Percentiles rank a stretch among this genome's conserved stretches.
Conservation (phyloP, 2,329 filamentous ascomycete genomes). For the Tolypocladium paradoxum region DNA sequence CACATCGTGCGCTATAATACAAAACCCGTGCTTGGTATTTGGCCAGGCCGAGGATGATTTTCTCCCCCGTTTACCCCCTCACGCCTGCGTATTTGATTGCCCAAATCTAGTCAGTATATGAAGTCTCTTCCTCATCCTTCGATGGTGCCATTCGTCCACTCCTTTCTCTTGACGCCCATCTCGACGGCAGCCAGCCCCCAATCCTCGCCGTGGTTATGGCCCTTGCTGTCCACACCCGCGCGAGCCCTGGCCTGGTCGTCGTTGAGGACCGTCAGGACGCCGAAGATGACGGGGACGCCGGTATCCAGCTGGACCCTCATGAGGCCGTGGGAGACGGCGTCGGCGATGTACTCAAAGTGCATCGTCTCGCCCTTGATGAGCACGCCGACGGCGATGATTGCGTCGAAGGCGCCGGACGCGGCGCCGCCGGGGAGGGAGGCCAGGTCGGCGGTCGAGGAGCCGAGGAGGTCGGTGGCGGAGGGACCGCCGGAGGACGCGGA, state of each 20-base stretch:
- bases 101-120: background rate
- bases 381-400: slow-evolving; percentile 88
- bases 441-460: slow-evolving; percentile 57
- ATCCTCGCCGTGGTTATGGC: slow-evolving; percentile 93
- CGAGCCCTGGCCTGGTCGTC: slow-evolving; percentile 81
- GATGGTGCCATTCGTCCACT: slow-evolving; percentile 65
- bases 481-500: slow-evolving; percentile 51
- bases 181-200: slow-evolving; percentile 95
- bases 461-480: slow-evolving; percentile 68
- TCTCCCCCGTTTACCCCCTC: background rate
- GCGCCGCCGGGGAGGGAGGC: slow-evolving; percentile 31
- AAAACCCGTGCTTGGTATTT: background rate
- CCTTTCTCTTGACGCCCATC: slow-evolving; percentile 76
- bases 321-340: slow-evolving; percentile 78
- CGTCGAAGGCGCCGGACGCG: slow-evolving; percentile 66
- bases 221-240: slow-evolving; percentile 56
- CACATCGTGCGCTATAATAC: too few species aligned
- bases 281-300: slow-evolving; percentile 83
- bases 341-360: slow-evolving; percentile 98
- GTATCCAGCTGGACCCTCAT: slow-evolving; percentile 92
- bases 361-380: slow-evolving; percentile 98
- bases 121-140: slow-evolving; percentile 22
- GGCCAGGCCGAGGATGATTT: background rate
- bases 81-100: background rate
- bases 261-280: slow-evolving; percentile 75